Base-by-base conservation (phyloP, 306 rosid genomes). In the Prunus mira region DNA sequence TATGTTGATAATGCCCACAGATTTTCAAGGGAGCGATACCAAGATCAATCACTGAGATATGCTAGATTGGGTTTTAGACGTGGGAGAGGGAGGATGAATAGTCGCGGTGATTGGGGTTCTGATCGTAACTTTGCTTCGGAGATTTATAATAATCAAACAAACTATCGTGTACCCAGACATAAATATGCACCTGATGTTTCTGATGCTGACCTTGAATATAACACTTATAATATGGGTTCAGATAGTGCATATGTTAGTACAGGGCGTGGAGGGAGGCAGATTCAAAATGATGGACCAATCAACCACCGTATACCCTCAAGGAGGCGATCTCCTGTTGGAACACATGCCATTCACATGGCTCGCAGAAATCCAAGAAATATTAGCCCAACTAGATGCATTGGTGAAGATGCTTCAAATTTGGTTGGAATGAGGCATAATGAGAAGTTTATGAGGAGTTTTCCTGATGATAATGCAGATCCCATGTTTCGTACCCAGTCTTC, bases 21-120 rank as follows among this genome's bases (percentile, higher is more conserved):
- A 76, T 89, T 87, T 85, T 84, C 88, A 55, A 85, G 90, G 83
- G 97, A 92, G 73, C 86, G 96, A 78, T 82, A 87, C 75, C 91
- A 84, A 50, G 94, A 90, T 73, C 85, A 82, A 64, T 79, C 93
- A 10, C 82, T 84, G 78, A 87, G 96, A 81, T 89, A 89, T 67
- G 68, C 89, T 63, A 93, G 90, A 71, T 15, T 85, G 65, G 89
- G 81, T 81, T 92, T 81, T 90, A 75, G 76, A 74, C 93, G 89
- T 49, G 91, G 97, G 62, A 85, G 97, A 81, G 95, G 93, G 67
- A 89, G 92, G 78, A 66, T 76, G 63, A 80, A 60, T 68, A 78
- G 49, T 74, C 86, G 86, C 8, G 86, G 88, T 78, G 91, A 85
- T 30, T 88, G 97, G 89, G 89, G 85, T 60, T 85, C 91, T 78